Conservation (phyloP, 2,329 filamentous ascomycete species). For the Aureobasidium leucospermi region DNA sequence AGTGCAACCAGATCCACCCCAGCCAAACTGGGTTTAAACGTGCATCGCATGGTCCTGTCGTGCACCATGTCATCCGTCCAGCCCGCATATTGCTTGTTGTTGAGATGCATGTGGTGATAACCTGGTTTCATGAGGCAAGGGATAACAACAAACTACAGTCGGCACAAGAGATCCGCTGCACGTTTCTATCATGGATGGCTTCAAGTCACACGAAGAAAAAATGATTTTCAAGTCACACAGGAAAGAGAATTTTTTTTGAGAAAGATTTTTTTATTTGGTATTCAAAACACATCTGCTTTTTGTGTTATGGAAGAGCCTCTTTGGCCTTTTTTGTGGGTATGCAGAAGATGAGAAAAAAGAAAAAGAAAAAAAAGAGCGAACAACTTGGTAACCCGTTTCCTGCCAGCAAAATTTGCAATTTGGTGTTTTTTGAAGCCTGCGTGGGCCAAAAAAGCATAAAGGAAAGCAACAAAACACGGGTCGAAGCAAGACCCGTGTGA, state of each 20-base stretch:
- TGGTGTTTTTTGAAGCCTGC: background rate
- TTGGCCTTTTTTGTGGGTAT: background rate
- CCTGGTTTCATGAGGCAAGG: constrained; percentile 1
- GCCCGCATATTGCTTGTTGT: constrained; percentile 1
- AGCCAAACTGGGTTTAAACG: background rate
- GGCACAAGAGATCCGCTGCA: background rate
- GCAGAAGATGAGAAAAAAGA: background rate
- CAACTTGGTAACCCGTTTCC: background rate
- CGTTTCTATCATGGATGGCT: background rate
- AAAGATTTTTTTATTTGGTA: background rate
- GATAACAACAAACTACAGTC: background rate
- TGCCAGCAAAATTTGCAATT: background rate
- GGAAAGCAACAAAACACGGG: background rate
- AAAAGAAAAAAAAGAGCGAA: background rate
- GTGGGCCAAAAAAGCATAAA: background rate
- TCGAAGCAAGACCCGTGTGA: constrained; percentile 5
- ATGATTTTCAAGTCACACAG: background rate
- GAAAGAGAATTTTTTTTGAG: background rate
- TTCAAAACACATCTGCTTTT: constrained; percentile 10
- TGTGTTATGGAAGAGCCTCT: background rate
- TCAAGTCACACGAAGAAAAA: background rate
- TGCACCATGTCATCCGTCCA: background rate
- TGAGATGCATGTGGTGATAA: background rate
- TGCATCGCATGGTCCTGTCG: background rate
- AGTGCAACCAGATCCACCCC: background rate